Base-by-base conservation (phyloP, 495 filamentous ascomycete genomes). In the Bombardia bombarda region DNA sequence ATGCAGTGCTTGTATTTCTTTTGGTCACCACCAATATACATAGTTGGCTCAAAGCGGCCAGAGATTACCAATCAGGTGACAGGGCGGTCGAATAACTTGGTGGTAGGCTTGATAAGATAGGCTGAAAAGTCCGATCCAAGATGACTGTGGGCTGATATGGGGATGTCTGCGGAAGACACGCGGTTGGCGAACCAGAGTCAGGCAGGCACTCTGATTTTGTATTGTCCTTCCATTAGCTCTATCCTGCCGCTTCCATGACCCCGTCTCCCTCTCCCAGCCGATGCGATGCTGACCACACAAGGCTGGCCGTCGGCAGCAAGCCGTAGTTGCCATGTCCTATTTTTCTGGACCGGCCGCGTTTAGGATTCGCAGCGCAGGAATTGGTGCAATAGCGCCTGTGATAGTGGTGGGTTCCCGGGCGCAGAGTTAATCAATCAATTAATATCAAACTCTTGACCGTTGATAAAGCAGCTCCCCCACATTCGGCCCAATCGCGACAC, bases 401-500 rank as follows among this genome's bases (percentile, higher is more conserved):
- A 25, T 26, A 20, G 24, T 17, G 33, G 45, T 31, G 35, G 10
- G 25, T 34, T 56, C 46, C 57, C 57, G 43, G 54, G 57, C 53
- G 54, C 51, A 30, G 40, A 35, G 19, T 16, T 54, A 55, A 55
- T 55, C 38, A 43, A 47, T 38, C 49, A 55, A 57, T 57, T 52
- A 60, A 55, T 57, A 57, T 55, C 57, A 55, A 53, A 57, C 51
- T 38, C 37, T 38, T 32, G 37, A 23, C 28, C 31, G 30, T 17
- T 47, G 51, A 55, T 53, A 53, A 52, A 46, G 49, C 39, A 43
- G 39, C 12, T 45, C 49, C 47, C 54, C 51, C 49, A 51, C 50
- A 43, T 24, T 38, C 13, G 28, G 13, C 10, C 16, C 23, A 19
- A 43, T 22, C 24, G 25, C 34, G 14, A 37, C 32, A 38, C n/a